Percentiles rank a stretch among this genome's conserved stretches.
Conservation (phyloP, 2,329 filamentous ascomycete genomes). For the Ceratocystis huliohia region DNA sequence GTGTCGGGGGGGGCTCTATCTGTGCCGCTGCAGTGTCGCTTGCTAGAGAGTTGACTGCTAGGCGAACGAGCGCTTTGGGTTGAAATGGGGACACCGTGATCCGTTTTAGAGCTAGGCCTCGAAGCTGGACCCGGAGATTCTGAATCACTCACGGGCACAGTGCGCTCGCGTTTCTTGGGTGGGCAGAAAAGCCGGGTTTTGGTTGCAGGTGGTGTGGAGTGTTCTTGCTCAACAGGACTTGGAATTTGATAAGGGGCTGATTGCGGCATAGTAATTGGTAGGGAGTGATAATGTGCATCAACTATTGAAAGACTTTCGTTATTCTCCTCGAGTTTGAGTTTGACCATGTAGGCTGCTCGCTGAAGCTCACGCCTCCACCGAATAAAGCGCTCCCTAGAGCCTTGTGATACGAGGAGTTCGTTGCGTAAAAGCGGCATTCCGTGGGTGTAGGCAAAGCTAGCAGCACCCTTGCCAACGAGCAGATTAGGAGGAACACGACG, state of each 20-base stretch:
- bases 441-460: constrained; percentile 70
- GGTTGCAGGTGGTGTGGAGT: background rate
- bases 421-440: constrained; percentile 62
- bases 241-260: background rate
- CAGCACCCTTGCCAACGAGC: constrained; percentile 73
- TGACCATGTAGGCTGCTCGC: constrained; percentile 32
- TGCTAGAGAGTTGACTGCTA: constrained; percentile 10
- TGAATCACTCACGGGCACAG: background rate
- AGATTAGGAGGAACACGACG: constrained; percentile 86
- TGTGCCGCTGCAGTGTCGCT: constrained; percentile 8
- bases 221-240: background rate
- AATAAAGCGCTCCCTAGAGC: constrained; percentile 63
- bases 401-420: constrained; percentile 66
- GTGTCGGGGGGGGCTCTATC: background rate
- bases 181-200: constrained; percentile 1
- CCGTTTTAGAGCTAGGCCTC: background rate
- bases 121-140: background rate
- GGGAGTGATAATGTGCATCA: constrained; percentile 18
- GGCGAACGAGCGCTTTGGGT: background rate
- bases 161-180: constrained; percentile 5
- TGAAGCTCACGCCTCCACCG: constrained; percentile 67
- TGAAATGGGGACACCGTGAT: background rate
- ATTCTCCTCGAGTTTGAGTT: constrained; percentile 32
- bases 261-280: constrained; percentile 11
- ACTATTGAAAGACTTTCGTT: constrained; percentile 21